Evolutionary conservation across 352 stramenopile genomes (phyloP), one percentile per base, ranked within the genome.

Genomic region (Aphanomyces cochlioides): DNA sequence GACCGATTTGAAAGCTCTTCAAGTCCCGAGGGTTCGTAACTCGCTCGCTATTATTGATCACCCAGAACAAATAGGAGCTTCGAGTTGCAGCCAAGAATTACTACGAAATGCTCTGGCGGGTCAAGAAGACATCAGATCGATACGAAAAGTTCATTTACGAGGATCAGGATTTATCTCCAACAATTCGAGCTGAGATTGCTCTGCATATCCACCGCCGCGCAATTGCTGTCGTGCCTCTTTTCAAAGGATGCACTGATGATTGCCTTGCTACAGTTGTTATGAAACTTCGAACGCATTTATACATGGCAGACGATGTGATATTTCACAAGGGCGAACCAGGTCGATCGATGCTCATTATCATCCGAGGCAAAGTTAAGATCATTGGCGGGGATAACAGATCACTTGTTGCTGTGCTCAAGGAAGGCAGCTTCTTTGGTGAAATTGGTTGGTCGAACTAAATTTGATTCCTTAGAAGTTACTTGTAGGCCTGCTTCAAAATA

Each of bases 91-190:
- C 79, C 7, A 87, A 79, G 64, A 77, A 73, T 28, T 88, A 88
- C 67, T 88, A 88, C 53, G 81, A 88, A 67, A 87, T 78, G 48
- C 73, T 88, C 8, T 88, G 81, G 81, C 75, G 81, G 39, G 82
- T 88, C 75, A 85, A 85, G 48, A 88, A 87, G 71, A 88, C 80
- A 0, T 88, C 81, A 2, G 81, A 88, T 53, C 78, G 81, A 3
- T 87, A 87, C 45, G 81, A 88, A 38, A 86, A 86, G 64, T 79
- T 79, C 17, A 88, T 88, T n/a, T 88, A 88, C 65, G 81, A 84
- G 39, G 81, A 88, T 67, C 79, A 88, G 41, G 81, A 88, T 60
- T 65, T 88, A 39, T 88, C 81, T 7, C 79, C 79, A 21, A 73
- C 77, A 0, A 72, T 88, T 5, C 79, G 81, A 1, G 74, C 79